A percentile compares a stretch with the other conserved stretches of the same genome.
These are phyloP conservation scores for Glomus cerebriforme DNA, from an alignment of 192 early-diverging fungal species.

Conservation along the genomic window DNA sequence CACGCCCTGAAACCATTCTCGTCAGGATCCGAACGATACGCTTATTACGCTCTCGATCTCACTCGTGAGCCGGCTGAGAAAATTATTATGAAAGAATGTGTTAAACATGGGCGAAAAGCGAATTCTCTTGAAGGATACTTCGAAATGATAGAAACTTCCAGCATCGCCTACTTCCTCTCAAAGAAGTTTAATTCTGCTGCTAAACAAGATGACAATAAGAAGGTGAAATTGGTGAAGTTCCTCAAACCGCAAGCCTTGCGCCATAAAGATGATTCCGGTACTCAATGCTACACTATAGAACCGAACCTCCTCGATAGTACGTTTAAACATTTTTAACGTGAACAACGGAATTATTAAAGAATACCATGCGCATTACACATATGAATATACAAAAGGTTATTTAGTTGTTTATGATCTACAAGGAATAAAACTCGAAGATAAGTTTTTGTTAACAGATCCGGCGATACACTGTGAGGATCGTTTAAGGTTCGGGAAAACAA, in stretches of 20 bases:
- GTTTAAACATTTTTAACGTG: constrained; percentile 18
- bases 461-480: constrained; percentile 19
- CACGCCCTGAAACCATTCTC: too few species aligned
- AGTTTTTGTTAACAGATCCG: constrained; percentile 23
- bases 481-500: constrained; percentile 21
- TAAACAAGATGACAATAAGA: background rate
- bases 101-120: background rate
- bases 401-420: too few species aligned
- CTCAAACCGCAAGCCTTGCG: background rate
- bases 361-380: constrained; percentile 17
- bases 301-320: background rate
- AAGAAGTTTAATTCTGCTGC: constrained; percentile 1
- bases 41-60: background rate
- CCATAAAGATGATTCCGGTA: background rate
- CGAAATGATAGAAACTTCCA: constrained; percentile 2
- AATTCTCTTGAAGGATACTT: constrained; percentile 10
- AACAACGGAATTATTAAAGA: constrained; percentile 10
- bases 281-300: constrained; percentile 5
- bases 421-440: background rate
- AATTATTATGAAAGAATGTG: constrained; percentile 15
- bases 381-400: constrained; percentile 9
- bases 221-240: constrained; percentile 1
- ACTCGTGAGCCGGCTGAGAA: background rate
- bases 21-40: too few species aligned
- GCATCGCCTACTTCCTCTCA: constrained; percentile 1